Conservation (phyloP, 2,329 filamentous ascomycete genomes). For the Fusarium sp. region DNA sequence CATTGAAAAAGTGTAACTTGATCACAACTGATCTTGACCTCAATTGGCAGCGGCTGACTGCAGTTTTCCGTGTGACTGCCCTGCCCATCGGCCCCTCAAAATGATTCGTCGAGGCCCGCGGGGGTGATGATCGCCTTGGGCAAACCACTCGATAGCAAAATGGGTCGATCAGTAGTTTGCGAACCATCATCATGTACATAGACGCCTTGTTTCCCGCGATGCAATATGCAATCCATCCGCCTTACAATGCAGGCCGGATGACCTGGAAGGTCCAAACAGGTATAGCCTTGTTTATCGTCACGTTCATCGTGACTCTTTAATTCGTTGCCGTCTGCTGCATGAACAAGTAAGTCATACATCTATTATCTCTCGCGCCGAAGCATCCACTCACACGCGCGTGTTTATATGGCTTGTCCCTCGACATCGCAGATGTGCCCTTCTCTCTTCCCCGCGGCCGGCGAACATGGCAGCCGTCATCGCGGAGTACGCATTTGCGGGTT, state of each 20-base stretch:
- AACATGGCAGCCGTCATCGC: constrained; percentile 22
- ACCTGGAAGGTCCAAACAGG: constrained; percentile 21
- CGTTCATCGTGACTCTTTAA: constrained; percentile 6
- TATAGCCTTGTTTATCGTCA: constrained; percentile 30
- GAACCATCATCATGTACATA: constrained; percentile 26
- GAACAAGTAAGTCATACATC: constrained; percentile 31
- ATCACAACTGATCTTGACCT: background rate
- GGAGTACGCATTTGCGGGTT: constrained; percentile 33
- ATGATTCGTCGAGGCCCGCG: background rate
- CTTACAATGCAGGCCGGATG: constrained; percentile 12
- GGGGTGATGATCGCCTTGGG: constrained; percentile 16
- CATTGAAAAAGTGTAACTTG: background rate
- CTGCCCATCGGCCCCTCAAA: background rate
- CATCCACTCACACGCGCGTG: background rate
- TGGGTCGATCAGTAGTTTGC: constrained; percentile 20
- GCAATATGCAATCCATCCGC: background rate
- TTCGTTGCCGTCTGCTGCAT: constrained; percentile 10
- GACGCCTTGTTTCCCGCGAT: constrained; percentile 16
- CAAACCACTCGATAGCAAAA: constrained; percentile 18
- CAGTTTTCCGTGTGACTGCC: background rate
- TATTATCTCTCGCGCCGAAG: background rate
- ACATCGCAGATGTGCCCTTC: background rate
- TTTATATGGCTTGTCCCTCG: background rate
- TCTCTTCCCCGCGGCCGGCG: background rate
- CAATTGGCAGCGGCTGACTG: background rate